Percentiles rank a stretch among this genome's conserved stretches.
These are phyloP conservation scores for Apiotrichum brassicae DNA, from an alignment of 1,284 basidiomycete genomes.

Conservation along the genomic window DNA sequence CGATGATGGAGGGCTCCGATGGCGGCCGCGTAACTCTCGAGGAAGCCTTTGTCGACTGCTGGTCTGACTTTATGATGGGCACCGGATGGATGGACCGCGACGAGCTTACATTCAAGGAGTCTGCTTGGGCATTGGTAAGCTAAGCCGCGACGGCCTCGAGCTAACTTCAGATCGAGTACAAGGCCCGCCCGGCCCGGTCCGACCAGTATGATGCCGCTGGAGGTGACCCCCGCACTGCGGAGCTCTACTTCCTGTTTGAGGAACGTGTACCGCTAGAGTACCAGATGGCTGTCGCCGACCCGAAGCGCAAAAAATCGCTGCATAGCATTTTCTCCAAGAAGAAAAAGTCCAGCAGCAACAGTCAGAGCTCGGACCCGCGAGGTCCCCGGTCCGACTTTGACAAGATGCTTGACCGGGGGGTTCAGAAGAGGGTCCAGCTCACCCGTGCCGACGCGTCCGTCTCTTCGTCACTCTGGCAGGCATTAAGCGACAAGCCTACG, in stretches of 20 bases:
- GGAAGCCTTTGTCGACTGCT: constrained; percentile 78
- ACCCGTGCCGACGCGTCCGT: constrained; percentile 16
- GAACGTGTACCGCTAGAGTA: constrained; percentile 83
- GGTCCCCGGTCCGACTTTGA: constrained; percentile 61
- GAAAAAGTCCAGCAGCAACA: constrained; percentile 33
- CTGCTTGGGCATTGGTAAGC: constrained; percentile 83
- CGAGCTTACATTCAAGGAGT: constrained; percentile 70
- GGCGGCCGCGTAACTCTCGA: constrained; percentile 65
- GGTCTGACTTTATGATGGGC: constrained; percentile 75
- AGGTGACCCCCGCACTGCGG: constrained; percentile 54
- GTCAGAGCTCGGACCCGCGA: neutral
- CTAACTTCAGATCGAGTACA: constrained; percentile 66
- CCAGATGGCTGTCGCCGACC: constrained; percentile 61
- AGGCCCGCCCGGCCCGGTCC: constrained; percentile 48
- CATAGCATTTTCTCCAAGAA: constrained; percentile 43
- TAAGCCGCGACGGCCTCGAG: constrained; percentile 1
- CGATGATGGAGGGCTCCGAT: constrained; percentile 32
- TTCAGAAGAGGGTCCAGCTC: constrained; percentile 23
- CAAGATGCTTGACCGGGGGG: constrained; percentile 51
- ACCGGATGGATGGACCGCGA: constrained; percentile 69
- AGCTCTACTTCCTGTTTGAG: constrained; percentile 70
- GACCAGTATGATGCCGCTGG: constrained; percentile 19
- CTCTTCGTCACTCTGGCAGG: constrained; percentile 27
- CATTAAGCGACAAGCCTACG: constrained; percentile 11
- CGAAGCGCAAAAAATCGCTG: constrained; percentile 42